These are phyloP conservation scores for Sesbania bispinosa DNA, from an alignment of 306 rosid species.

Conservation along the genomic window DNA sequence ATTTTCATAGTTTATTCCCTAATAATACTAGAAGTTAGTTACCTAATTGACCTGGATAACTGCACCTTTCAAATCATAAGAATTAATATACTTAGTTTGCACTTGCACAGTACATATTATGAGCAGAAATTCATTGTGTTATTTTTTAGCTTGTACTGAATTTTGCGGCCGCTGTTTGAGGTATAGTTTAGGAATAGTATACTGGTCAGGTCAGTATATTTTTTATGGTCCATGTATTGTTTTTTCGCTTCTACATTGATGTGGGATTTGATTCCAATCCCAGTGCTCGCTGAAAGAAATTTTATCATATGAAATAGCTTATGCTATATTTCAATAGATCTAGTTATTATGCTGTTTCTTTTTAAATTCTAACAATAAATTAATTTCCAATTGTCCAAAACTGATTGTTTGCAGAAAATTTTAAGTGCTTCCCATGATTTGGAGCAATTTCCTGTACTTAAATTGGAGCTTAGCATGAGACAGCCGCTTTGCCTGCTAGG, in stretches of 20 bases:
- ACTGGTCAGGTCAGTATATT: neutral
- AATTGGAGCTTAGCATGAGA: constrained; percentile 92
- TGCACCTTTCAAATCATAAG: neutral
- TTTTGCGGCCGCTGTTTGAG: neutral
- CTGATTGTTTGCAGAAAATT: constrained; percentile 53
- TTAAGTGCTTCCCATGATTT: constrained; percentile 77
- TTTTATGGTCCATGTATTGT: neutral
- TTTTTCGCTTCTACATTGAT: neutral
- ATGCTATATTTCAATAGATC: no score
- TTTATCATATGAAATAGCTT: neutral
- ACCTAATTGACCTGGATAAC: neutral
- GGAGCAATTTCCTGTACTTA: constrained; percentile 75
- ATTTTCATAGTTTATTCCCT: neutral
- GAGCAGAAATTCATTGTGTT: neutral
- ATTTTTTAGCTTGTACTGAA: neutral
- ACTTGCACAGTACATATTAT: neutral
- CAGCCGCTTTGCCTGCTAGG: constrained; percentile 91
- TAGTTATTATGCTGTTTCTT: no score
- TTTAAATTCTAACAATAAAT: neutral
- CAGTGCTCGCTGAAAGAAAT: neutral
- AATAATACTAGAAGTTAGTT: neutral
- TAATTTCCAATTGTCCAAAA: neutral
- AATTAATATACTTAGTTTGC: neutral
- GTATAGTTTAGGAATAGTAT: neutral
- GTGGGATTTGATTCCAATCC: neutral